Percentiles rank a stretch among this genome's conserved stretches.
Evolutionary conservation across 164 flowering plant genomes (phyloP).

Genomic region (Berberis thunbergii): DNA sequence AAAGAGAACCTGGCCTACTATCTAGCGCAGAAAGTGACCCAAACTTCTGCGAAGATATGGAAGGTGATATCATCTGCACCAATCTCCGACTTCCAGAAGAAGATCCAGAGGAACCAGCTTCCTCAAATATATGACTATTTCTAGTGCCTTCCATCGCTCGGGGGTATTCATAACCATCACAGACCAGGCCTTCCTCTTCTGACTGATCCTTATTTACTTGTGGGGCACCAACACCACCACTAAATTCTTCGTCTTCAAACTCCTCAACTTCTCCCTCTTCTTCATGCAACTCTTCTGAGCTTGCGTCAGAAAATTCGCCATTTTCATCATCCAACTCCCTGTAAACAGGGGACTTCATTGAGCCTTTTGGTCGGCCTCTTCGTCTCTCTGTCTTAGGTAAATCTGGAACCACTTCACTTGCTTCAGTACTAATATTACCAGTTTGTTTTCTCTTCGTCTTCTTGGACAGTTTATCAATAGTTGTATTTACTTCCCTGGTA

Average conservation of each 20-base stretch:
- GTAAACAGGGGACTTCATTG: constrained; percentile 53
- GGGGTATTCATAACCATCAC: constrained; percentile 38
- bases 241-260: constrained; percentile 72
- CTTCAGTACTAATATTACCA: constrained; percentile 27
- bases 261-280: constrained; percentile 87
- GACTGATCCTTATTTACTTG: constrained; percentile 29
- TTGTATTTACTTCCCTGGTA: constrained; percentile 66
- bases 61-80: constrained; percentile 44
- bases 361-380: constrained; percentile 76
- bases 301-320: constrained; percentile 77
- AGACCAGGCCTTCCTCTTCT: constrained; percentile 56
- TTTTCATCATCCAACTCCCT: constrained; percentile 84
- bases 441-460: constrained; percentile 54
- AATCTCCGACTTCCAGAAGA: constrained; percentile 61
- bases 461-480: constrained; percentile 62
- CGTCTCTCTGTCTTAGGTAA: constrained; percentile 46
- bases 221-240: constrained; percentile 42
- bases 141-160: constrained; percentile 29
- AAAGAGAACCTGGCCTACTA: constrained; percentile 63
- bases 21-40: constrained; percentile 95
- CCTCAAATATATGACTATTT: constrained; percentile 42
- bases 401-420: constrained; percentile 44
- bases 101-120: constrained; percentile 84
- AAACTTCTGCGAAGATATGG: constrained; percentile 76
- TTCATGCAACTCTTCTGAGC: constrained; percentile 74